Evolutionary conservation across 2,329 filamentous ascomycete genomes (phyloP), one percentile per base, ranked within the genome.

Genomic region (Talaromyces sp.): DNA sequence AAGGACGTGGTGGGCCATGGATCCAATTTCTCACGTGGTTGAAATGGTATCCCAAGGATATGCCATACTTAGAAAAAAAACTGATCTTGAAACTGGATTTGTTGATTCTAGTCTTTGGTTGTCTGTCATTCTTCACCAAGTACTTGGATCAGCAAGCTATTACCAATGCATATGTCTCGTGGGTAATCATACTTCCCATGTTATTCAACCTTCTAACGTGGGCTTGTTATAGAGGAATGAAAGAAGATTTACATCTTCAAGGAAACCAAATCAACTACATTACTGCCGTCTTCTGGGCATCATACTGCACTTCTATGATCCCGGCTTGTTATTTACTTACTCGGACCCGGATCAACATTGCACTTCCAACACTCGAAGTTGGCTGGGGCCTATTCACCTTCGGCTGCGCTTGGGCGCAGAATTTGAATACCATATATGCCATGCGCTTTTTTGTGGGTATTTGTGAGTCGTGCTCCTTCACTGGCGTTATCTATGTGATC

Each of bases 21-120:
- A 62, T 68, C 8, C 60, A 27, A 3, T 64, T 67, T 8, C 58
- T 67, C 19, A 68, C 64, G 27, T 63, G 57, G 48, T 9, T 63
- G 24, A 48, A 62, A 58, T 69, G 69, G 67, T 69, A 70, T 56
- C 65, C 68, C 3, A 66, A 47, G 16, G 57, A 65, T 4, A 69
- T 70, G 64, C 13, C 57, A 19, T 65, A 66, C 48, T 27, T 47
- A 11, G 62, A 84, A 69, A 82, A 82, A 67, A 73, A 70, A 35
- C 76, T 84, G 31, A 75, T 83, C 14, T 72, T 81, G 64, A 83
- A 84, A 69, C 74, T 83, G 19, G 82, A 83, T 67, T 78, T 78
- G 70, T 81, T 82, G 59, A 73, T 84, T 68, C 67, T 77, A 1
- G 69, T 71, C 8, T 79, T 77, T 65, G 75, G 74, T 2, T 83